These are phyloP conservation scores for Neonectria ditissima DNA, from an alignment of 2,329 filamentous ascomycete genomes.

Conservation along the genomic window DNA sequence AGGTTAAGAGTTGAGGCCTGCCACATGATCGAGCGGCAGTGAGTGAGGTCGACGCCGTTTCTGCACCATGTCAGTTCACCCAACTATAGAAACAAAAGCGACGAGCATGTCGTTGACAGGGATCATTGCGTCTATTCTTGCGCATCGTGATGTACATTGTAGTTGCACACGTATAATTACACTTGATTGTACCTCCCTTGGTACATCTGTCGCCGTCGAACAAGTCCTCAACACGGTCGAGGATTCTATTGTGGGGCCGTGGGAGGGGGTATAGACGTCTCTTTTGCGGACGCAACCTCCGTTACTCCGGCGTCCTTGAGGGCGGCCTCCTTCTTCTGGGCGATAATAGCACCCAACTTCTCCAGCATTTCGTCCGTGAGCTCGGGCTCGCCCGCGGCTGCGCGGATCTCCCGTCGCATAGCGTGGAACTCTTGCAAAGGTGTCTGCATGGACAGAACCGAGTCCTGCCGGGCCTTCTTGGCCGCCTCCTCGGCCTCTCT, in stretches of 20 bases:
- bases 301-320: conserved; percentile 54
- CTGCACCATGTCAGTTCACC: not conserved
- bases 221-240: conserved; percentile 15
- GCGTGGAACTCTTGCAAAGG: conserved; percentile 71
- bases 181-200: conserved; percentile 36
- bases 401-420: conserved; percentile 63
- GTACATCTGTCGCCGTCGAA: conserved; percentile 33
- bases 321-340: conserved; percentile 60
- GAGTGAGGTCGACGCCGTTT: not conserved
- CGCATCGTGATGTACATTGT: conserved; percentile 49
- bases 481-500: conserved; percentile 70
- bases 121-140: conserved; percentile 44
- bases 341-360: conserved; percentile 72
- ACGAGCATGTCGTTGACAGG: conserved; percentile 25
- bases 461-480: conserved; percentile 51
- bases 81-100: not conserved
- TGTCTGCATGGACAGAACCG: conserved; percentile 59
- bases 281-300: conserved; percentile 42
- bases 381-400: conserved; percentile 65
- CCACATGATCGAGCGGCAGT: not conserved
- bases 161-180: conserved; percentile 50
- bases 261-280: conserved; percentile 35
- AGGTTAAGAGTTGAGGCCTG: not conserved
- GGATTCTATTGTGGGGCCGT: conserved; percentile 34
- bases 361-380: conserved; percentile 70